Conservation (phyloP, 306 rosid species). For the Coriaria nepalensis region DNA sequence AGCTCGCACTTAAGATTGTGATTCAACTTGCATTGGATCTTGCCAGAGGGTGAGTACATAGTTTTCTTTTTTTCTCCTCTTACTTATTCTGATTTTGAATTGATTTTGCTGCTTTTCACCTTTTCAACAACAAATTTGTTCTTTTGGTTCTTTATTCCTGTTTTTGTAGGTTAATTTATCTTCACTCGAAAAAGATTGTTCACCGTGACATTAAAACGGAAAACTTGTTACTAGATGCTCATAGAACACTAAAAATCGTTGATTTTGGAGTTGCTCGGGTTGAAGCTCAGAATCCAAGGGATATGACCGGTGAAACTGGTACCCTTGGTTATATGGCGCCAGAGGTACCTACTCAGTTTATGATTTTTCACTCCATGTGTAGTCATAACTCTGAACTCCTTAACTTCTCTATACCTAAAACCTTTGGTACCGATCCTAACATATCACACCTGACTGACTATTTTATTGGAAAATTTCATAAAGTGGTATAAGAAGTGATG, state of each 20-base stretch:
- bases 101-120: too few relatives aligned
- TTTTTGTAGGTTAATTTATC: conserved; percentile 52
- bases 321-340: conserved; percentile 95
- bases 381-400: neutral
- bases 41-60: conserved; percentile 51
- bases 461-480: too few relatives aligned
- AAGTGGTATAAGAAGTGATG: too few relatives aligned
- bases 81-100: too few relatives aligned
- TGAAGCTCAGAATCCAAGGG: conserved; percentile 71
- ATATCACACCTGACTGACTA: too few relatives aligned
- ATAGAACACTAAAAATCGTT: conserved; percentile 54
- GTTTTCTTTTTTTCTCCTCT: neutral
- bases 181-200: conserved; percentile 69
- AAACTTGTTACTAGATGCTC: conserved; percentile 52
- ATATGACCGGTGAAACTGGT: conserved; percentile 96
- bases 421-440: too few relatives aligned
- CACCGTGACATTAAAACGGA: conserved; percentile 80
- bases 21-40: conserved; percentile 83
- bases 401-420: too few relatives aligned
- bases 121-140: too few relatives aligned
- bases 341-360: conserved; percentile 35
- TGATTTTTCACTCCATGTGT: neutral
- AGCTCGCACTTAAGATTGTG: conserved; percentile 59
- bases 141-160: conserved; percentile 2
- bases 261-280: conserved; percentile 94